Conservation (phyloP, 495 filamentous ascomycete genomes). For the Chaetomium fimeti region DNA sequence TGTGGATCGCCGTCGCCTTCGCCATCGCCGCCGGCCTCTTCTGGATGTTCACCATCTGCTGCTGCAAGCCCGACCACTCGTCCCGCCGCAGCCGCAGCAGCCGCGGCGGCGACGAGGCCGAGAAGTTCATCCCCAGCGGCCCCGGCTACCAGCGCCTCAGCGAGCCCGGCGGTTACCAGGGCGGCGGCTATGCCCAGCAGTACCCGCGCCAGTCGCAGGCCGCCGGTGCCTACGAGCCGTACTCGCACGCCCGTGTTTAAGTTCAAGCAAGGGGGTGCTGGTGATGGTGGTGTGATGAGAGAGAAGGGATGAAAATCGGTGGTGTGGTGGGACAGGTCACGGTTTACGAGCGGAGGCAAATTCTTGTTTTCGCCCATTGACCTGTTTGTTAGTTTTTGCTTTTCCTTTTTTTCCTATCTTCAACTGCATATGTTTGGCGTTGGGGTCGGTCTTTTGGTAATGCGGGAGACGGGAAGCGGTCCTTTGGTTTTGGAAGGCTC, state of each 20-base stretch:
- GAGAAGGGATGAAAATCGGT: not conserved
- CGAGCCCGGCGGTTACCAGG: conserved; percentile 35
- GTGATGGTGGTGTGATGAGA: not conserved
- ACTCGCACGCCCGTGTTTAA: conserved; percentile 49
- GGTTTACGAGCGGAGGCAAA: not conserved
- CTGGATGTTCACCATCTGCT: conserved; percentile 90
- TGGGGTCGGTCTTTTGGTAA: conserved; percentile 14
- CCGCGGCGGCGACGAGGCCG: conserved; percentile 25
- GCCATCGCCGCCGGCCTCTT: conserved; percentile 70
- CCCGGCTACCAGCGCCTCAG: conserved; percentile 48
- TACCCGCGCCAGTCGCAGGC: conserved; percentile 25
- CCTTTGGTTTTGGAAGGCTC: not conserved
- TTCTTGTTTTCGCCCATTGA: not conserved
- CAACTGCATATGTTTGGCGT: conserved; percentile 26
- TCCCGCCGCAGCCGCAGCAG: conserved; percentile 24
- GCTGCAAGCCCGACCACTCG: conserved; percentile 60
- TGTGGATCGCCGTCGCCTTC: conserved; percentile 80
- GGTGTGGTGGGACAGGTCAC: not conserved
- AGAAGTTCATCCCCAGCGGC: conserved; percentile 48
- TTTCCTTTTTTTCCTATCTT: conserved; percentile 13
- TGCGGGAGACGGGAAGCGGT: not conserved
- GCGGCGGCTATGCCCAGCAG: conserved; percentile 34
- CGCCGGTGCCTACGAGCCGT: conserved; percentile 54
- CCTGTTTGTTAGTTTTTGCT: not conserved
- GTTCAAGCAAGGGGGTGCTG: not conserved